Evolutionary conservation across 1,139 yeast genomes (phyloP).

Genomic region (Saccharomyces hybrid): DNA sequence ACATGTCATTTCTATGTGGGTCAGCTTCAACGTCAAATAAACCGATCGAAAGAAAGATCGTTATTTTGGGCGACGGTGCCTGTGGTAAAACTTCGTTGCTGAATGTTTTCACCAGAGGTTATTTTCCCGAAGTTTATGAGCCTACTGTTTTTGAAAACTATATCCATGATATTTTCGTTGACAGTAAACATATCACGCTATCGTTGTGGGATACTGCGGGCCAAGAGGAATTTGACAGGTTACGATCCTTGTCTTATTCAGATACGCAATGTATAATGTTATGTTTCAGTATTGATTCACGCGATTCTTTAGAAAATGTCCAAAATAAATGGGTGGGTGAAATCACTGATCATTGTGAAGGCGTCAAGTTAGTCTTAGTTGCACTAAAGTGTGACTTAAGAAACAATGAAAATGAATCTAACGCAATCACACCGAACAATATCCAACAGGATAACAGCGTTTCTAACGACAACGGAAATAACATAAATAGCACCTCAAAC

Average conservation of each 20-base stretch:
- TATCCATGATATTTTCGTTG: conserved; percentile 94
- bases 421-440: conserved; percentile 27
- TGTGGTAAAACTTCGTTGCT: conserved; percentile 86
- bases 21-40: conserved; percentile 22
- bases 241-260: conserved; percentile 81
- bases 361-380: conserved; percentile 85
- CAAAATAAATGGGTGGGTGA: conserved; percentile 96
- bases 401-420: conserved; percentile 38
- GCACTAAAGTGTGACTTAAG: conserved; percentile 93
- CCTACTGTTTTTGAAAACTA: conserved; percentile 97
- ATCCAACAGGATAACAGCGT: conserved; percentile 22
- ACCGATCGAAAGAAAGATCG: conserved; percentile 78
- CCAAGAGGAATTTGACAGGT: conserved; percentile 93
- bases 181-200: conserved; percentile 84
- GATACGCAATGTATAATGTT: conserved; percentile 97
- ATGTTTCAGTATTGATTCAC: conserved; percentile 90
- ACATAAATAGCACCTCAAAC: conserved; percentile 29
- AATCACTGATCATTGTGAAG: conserved; percentile 93
- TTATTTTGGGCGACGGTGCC: conserved; percentile 96
- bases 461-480: conserved; percentile 15
- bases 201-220: conserved; percentile 99
- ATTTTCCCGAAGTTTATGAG: conserved; percentile 96
- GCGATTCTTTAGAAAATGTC: conserved; percentile 90
- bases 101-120: conserved; percentile 94
- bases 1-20: conserved; percentile 28